A percentile compares a stretch with the other conserved stretches of the same genome.
phyloP scores from a whole-genome alignment of 2,329 filamentous ascomycete species.

The Colletotrichum graminicola region DNA sequence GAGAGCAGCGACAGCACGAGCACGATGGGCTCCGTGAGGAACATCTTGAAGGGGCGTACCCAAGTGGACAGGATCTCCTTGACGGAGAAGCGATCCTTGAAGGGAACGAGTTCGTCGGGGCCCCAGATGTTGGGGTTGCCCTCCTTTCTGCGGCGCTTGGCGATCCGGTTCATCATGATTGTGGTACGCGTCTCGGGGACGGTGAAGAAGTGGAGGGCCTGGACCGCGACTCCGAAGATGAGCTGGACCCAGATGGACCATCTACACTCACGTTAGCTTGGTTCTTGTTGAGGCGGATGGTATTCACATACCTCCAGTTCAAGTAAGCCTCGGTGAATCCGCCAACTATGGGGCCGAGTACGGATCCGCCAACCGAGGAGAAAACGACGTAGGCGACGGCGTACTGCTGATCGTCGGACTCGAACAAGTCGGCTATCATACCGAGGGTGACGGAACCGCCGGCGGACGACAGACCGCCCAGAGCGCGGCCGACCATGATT shows the following conservation, averaged over 20 bases:
- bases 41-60: constrained; percentile 78
- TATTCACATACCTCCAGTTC: constrained; percentile 68
- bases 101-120: constrained; percentile 76
- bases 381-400: constrained; percentile 83
- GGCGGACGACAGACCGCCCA: constrained; percentile 78
- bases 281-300: background rate
- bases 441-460: constrained; percentile 80
- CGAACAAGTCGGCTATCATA: constrained; percentile 82
- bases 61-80: constrained; percentile 69
- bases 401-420: constrained; percentile 78
- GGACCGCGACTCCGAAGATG: constrained; percentile 79
- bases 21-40: constrained; percentile 80
- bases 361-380: constrained; percentile 82
- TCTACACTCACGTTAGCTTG: constrained; percentile 44
- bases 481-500: constrained; percentile 76
- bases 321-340: constrained; percentile 78
- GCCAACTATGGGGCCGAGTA: constrained; percentile 82
- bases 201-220: constrained; percentile 73
- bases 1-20: constrained; percentile 76
- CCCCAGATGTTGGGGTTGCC: constrained; percentile 76
- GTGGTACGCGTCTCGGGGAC: constrained; percentile 85
- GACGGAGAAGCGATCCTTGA: constrained; percentile 68
- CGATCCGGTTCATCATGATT: constrained; percentile 82
- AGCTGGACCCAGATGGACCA: constrained; percentile 88
- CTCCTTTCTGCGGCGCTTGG: constrained; percentile 76